Conservation (phyloP, 2,329 filamentous ascomycete species). For the Ceratocystis harringtonii region DNA sequence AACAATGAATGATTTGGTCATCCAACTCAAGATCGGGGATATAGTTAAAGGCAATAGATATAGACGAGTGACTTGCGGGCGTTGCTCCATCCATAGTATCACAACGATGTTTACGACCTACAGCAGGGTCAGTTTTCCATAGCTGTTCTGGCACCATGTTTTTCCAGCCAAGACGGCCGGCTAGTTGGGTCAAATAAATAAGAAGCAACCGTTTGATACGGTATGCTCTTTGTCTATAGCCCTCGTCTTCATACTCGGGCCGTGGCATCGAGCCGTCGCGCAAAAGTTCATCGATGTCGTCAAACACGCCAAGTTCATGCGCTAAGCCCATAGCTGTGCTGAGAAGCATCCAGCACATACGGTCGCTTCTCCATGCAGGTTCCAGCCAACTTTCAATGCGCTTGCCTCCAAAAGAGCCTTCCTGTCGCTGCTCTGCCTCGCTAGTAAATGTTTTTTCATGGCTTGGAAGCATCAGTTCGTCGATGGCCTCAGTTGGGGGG, state of each 20-base stretch:
- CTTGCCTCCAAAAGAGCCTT: constrained; percentile 50
- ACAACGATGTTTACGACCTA: constrained; percentile 33
- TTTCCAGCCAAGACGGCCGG: constrained; percentile 78
- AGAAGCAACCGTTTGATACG: constrained; percentile 76
- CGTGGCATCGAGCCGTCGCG: constrained; percentile 43
- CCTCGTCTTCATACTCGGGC: constrained; percentile 57
- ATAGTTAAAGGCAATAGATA: constrained; percentile 47
- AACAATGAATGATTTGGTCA: constrained; percentile 66
- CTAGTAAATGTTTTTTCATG: constrained; percentile 36
- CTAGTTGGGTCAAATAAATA: constrained; percentile 88
- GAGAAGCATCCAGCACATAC: constrained; percentile 96
- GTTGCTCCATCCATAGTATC: constrained; percentile 40
- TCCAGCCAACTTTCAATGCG: constrained; percentile 93
- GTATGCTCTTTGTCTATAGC: constrained; percentile 59
- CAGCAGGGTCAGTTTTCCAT: constrained; percentile 41
- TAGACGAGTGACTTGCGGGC: constrained; percentile 43
- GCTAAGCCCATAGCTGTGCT: constrained; percentile 80
- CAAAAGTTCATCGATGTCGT: constrained; percentile 62
- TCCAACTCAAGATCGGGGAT: constrained; percentile 52
- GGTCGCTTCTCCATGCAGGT: constrained; percentile 83
- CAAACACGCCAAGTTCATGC: constrained; percentile 91
- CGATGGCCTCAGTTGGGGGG: constrained; percentile 61
- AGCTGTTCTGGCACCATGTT: constrained; percentile 73
- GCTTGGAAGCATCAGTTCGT: constrained; percentile 50
- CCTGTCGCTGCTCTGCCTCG: constrained; percentile 23